Evolutionary conservation across 2,329 filamentous ascomycete genomes (phyloP), one percentile per base, ranked within the genome.

Genomic region (Pestalotiopsis sp.): DNA sequence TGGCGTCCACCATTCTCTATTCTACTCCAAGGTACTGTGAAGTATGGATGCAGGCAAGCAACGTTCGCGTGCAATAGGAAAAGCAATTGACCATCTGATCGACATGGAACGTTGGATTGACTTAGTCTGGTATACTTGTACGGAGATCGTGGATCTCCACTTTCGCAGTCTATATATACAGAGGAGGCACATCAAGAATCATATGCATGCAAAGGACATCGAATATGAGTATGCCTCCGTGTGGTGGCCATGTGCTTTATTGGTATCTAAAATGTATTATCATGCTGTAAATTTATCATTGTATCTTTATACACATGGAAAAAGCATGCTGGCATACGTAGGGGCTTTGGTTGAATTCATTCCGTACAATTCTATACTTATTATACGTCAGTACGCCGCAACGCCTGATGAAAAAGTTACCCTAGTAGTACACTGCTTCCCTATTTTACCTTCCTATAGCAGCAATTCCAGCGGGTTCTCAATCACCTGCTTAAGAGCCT

Each of bases 381-480:
- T 66, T 66, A 66, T 66, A 66, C 64, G 64, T 66, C 64, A 66
- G 64, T 66, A 66, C 64, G 64, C 64, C 64, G 64, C 23, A 66
- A 66, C 64, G 64, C 64, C 64, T 66, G 64, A 66, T 57, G 45
- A 66, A 66, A 52, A 52, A 66, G 45, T 45, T 66, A 66, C 64
- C 49, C 64, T 66, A 66, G 52, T 66, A 66, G 64, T 66, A 66
- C 64, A 66, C 52, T 57, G 61, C 61, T 45, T 56, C 23, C 64
- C 45, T 27, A 41, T n/a, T 66, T 23, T 38, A 66, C 49, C 45
- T 45, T 23, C 38, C 86, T 92, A 99, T 83, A 99, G 88, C 81
- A 99, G 87, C 75, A 99, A 88, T 86, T 97, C 93, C 75, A 99
- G 88, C 74, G 96, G 96, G 88, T 97, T 98, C 91, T 99, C 96